Evolutionary conservation across 192 early-diverging fungal genomes (phyloP).

Genomic region (Backusella luteola): DNA sequence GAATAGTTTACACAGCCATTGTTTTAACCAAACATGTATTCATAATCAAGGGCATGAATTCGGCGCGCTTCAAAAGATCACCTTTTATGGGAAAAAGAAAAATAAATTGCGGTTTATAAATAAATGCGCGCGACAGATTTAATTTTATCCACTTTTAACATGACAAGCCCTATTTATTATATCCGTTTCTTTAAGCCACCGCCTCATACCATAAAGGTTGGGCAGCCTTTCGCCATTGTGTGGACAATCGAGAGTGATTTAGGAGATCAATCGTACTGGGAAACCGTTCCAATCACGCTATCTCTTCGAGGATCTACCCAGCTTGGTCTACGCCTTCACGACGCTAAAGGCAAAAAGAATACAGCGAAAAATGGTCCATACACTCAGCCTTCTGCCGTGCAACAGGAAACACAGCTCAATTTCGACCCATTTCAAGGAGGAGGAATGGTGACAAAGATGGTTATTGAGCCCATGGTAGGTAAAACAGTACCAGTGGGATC

Average conservation of each 20-base stretch:
- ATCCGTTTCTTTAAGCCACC: slow-evolving; percentile 34
- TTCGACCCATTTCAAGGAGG: slow-evolving; percentile 24
- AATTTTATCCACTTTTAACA: neutral
- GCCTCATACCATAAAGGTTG: neutral
- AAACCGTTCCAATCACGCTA: slow-evolving; percentile 11
- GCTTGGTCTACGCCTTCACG: neutral
- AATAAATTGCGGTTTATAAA: neutral
- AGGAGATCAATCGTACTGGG: slow-evolving; percentile 24
- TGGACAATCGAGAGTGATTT: slow-evolving; percentile 35
- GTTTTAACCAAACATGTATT: too few species aligned
- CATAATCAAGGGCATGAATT: too few species aligned
- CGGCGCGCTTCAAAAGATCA: too few species aligned
- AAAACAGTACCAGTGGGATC: neutral
- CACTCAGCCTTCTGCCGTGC: neutral
- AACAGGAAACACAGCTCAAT: neutral
- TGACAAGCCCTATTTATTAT: slow-evolving; percentile 17
- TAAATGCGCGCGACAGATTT: neutral
- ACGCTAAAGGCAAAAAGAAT: neutral
- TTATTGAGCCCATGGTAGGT: neutral
- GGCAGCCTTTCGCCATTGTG: slow-evolving; percentile 28
- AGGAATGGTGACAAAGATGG: slow-evolving; percentile 12
- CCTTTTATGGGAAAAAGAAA: neutral
- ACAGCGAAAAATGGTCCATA: neutral
- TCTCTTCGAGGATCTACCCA: neutral
- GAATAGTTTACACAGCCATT: too few species aligned